phyloP scores from a whole-genome alignment of 495 filamentous ascomycete genomes.

The Alectoria sarmentosa region DNA sequence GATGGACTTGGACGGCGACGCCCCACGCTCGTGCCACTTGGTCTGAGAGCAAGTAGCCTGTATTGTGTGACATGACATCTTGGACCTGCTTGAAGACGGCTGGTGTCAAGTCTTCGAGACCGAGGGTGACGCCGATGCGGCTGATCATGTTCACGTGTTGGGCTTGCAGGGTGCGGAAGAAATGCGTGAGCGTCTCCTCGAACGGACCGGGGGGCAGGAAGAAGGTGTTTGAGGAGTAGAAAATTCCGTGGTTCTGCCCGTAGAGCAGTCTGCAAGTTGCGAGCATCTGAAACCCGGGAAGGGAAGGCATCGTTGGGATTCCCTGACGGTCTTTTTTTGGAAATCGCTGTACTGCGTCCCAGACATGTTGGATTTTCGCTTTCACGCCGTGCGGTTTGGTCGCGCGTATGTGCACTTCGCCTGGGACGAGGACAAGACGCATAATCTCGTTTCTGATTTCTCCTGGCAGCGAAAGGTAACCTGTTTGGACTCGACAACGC shows the following conservation, averaged over 20 bases:
- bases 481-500: background rate
- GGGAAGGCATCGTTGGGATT: background rate
- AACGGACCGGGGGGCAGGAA: background rate
- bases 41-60: too few species aligned
- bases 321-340: too few species aligned
- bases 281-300: background rate
- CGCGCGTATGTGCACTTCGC: background rate
- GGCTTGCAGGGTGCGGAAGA: background rate
- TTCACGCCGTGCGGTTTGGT: too few species aligned
- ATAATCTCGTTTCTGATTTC: background rate
- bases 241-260: background rate
- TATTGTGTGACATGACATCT: too few species aligned
- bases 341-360: too few species aligned
- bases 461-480: background rate
- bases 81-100: background rate
- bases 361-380: too few species aligned
- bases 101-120: background rate
- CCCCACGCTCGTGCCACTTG: too few species aligned
- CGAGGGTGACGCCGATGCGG: background rate
- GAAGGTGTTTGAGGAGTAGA: background rate
- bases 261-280: background rate
- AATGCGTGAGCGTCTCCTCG: background rate
- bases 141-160: background rate
- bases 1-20: too few species aligned
- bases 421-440: background rate